Percentiles rank a stretch among this genome's conserved stretches.
phyloP scores from a whole-genome alignment of 495 filamentous ascomycete genomes.

The Cryomyces minteri region DNA sequence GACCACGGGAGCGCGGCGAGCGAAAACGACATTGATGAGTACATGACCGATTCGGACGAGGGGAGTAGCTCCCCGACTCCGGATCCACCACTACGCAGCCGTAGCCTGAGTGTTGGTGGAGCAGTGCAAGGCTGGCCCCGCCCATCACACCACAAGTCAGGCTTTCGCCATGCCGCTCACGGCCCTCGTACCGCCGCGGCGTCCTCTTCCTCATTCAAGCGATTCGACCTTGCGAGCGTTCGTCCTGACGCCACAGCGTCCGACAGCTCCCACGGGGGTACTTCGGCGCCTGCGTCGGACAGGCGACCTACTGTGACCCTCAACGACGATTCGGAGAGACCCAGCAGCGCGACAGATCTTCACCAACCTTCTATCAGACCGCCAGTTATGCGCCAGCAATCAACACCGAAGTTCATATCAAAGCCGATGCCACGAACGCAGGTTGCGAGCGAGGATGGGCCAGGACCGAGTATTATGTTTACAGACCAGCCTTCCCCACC shows the following conservation, averaged over 20 bases:
- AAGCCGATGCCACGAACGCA: constrained; percentile 56
- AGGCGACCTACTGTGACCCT: background rate
- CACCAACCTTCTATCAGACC: constrained; percentile 25
- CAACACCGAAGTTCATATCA: constrained; percentile 44
- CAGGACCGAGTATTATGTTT: constrained; percentile 67
- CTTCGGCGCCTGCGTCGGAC: background rate
- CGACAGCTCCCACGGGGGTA: constrained; percentile 3
- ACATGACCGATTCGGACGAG: background rate
- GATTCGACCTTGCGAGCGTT: too few species aligned
- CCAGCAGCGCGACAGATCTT: constrained; percentile 20
- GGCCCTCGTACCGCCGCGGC: too few species aligned
- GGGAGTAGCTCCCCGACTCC: too few species aligned
- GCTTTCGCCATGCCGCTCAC: too few species aligned
- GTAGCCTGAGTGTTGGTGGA: too few species aligned
- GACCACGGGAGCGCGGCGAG: constrained; percentile 24
- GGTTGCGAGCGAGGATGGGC: constrained; percentile 42
- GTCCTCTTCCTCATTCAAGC: too few species aligned
- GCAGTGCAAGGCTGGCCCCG: too few species aligned
- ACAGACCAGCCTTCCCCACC: constrained; percentile 29
- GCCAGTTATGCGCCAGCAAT: constrained; percentile 25
- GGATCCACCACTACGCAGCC: too few species aligned
- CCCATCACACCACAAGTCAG: too few species aligned
- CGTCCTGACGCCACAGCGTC: too few species aligned
- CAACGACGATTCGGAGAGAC: constrained; percentile 5
- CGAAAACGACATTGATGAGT: constrained; percentile 30